Evolutionary conservation across 257 asterid species (phyloP).

Genomic region (Solanum sparsipilum): DNA sequence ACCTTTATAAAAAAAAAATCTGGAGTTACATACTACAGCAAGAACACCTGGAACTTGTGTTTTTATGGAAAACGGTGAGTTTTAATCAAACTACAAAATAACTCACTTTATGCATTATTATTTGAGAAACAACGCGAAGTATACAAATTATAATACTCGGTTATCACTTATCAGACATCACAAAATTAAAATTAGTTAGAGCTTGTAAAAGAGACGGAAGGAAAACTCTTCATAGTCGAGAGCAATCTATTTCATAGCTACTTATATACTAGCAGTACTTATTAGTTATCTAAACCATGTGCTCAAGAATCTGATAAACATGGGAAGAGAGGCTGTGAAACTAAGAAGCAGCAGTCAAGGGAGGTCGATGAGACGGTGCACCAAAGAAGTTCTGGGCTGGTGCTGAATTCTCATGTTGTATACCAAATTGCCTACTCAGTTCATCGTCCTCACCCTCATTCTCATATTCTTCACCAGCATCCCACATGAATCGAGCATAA

Average conservation of each 20-base stretch:
- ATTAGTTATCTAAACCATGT: neutral
- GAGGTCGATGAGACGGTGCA: conserved; percentile 16
- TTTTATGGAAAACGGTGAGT: neutral
- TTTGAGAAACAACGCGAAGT: neutral
- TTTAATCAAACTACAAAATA: neutral
- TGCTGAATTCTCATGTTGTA: conserved; percentile 11
- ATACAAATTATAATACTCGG: neutral
- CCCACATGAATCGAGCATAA: conserved; percentile 88
- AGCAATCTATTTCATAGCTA: neutral
- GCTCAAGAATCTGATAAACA: neutral
- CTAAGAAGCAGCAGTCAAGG: conserved; percentile 44
- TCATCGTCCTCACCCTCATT: conserved; percentile 13
- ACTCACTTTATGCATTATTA: neutral
- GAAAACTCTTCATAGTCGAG: neutral
- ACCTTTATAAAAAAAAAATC: neutral
- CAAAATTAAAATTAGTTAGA: neutral
- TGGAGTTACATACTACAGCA: neutral
- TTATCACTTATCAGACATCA: neutral
- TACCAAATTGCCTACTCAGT: conserved; percentile 14
- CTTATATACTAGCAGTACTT: neutral
- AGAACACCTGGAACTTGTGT: neutral
- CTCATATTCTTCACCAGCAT: conserved; percentile 45
- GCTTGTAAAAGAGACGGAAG: neutral
- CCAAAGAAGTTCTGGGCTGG: conserved; percentile 8
- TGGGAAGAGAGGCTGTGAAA: neutral